Conservation (phyloP, 2,329 filamentous ascomycete species). For the Fusarium tuaranense region DNA sequence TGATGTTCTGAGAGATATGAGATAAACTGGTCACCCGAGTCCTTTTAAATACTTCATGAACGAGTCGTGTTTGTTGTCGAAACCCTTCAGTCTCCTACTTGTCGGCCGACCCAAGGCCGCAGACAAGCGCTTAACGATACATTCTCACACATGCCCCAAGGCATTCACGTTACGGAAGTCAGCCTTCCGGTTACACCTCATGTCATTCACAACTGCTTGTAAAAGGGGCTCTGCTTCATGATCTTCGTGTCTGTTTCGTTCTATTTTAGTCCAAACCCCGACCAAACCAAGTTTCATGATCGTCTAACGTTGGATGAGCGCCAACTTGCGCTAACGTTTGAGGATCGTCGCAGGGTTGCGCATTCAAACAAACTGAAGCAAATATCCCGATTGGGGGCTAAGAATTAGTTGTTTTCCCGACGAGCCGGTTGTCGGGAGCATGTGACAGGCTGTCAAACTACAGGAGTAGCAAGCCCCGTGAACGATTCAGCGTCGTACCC, state of each 20-base stretch:
- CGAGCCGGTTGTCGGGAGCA: neutral
- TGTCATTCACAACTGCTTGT: neutral
- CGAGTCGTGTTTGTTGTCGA: neutral
- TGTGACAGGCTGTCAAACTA: neutral
- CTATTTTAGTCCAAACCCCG: neutral
- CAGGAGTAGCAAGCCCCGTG: neutral
- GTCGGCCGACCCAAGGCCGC: neutral
- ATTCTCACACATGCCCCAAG: neutral
- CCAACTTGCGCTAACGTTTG: conserved; percentile 21
- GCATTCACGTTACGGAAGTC: conserved; percentile 12
- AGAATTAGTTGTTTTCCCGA: neutral
- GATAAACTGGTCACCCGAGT: neutral
- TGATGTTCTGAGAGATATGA: neutral
- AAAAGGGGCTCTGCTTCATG: neutral
- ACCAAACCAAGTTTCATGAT: conserved; percentile 11
- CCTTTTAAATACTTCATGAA: neutral
- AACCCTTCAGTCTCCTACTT: neutral
- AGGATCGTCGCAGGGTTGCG: conserved; percentile 13
- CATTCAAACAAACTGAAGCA: neutral
- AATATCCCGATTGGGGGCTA: neutral
- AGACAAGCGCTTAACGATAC: neutral
- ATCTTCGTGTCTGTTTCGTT: neutral
- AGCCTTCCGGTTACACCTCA: conserved; percentile 1
- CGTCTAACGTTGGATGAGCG: neutral
- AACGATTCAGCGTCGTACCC: neutral